These are phyloP conservation scores for Alternaria infectoria DNA, from an alignment of 2,329 filamentous ascomycete genomes.

Conservation along the genomic window DNA sequence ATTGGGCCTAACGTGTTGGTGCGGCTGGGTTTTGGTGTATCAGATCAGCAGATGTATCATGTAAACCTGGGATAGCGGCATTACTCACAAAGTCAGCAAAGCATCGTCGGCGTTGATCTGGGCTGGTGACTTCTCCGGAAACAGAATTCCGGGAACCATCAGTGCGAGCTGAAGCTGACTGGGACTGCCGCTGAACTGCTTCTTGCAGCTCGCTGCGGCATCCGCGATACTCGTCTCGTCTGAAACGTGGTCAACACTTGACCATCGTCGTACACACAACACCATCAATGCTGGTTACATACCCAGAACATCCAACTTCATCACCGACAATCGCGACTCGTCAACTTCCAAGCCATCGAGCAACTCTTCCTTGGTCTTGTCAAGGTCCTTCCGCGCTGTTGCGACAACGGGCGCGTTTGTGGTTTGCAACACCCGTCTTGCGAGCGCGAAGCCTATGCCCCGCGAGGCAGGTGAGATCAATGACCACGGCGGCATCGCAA, in stretches of 20 bases:
- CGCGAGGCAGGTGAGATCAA: conserved; percentile 66
- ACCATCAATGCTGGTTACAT: conserved; percentile 15
- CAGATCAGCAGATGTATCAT: not conserved
- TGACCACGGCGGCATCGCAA: conserved; percentile 55
- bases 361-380: conserved; percentile 57
- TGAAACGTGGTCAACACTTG: conserved; percentile 27
- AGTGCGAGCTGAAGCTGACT: conserved; percentile 72
- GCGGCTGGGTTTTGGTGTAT: conserved; percentile 34
- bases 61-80: not conserved
- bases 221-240: conserved; percentile 68
- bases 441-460: conserved; percentile 68
- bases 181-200: conserved; percentile 57
- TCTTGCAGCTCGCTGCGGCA: conserved; percentile 61
- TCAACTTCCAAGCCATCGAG: conserved; percentile 58
- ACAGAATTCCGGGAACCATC: conserved; percentile 73
- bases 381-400: conserved; percentile 63
- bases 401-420: conserved; percentile 66
- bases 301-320: conserved; percentile 66
- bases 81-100: conserved; percentile 64
- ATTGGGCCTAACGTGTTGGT: conserved; percentile 78
- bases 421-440: conserved; percentile 62
- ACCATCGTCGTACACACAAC: not conserved
- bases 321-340: conserved; percentile 57
- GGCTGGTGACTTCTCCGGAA: conserved; percentile 72
- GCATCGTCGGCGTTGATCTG: conserved; percentile 68